These are phyloP conservation scores for Kalmusia sp. DNA, from an alignment of 2,329 filamentous ascomycete genomes.

Conservation along the genomic window DNA sequence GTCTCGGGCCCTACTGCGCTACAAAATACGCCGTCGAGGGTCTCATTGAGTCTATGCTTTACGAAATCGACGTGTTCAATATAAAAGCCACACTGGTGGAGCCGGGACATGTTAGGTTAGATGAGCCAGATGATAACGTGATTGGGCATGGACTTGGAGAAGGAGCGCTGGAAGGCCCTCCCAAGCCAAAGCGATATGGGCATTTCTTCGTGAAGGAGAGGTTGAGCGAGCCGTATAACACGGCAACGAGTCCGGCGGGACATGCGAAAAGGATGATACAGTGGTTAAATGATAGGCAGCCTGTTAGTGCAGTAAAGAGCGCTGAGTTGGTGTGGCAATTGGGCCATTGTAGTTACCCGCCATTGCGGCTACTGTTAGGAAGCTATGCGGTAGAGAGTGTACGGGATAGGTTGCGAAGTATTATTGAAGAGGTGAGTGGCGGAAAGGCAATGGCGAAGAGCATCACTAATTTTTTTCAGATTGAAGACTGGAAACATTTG, in stretches of 20 bases:
- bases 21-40: conserved; percentile 98
- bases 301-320: conserved; percentile 89
- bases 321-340: conserved; percentile 93
- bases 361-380: conserved; percentile 82
- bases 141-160: conserved; percentile 1
- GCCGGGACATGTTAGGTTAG: conserved; percentile 84
- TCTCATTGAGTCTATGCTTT: conserved; percentile 93
- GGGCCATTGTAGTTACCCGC: conserved; percentile 93
- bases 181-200: conserved; percentile 76
- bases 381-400: conserved; percentile 97
- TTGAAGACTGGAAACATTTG: conserved; percentile 87
- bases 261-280: conserved; percentile 92
- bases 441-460: background rate
- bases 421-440: conserved; percentile 84
- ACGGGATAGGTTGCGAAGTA: conserved; percentile 82
- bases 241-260: conserved; percentile 79
- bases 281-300: conserved; percentile 92
- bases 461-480: conserved; percentile 22
- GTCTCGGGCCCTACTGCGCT: conserved; percentile 91
- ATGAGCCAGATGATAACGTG: conserved; percentile 70
- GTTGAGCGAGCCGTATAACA: conserved; percentile 77
- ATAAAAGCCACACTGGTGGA: conserved; percentile 94
- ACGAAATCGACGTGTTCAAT: conserved; percentile 90
- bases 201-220: conserved; percentile 91
- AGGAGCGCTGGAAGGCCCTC: conserved; percentile 26